phyloP scores from a whole-genome alignment of 768 basidiomycete species.

The Pulveroboletus frians region DNA sequence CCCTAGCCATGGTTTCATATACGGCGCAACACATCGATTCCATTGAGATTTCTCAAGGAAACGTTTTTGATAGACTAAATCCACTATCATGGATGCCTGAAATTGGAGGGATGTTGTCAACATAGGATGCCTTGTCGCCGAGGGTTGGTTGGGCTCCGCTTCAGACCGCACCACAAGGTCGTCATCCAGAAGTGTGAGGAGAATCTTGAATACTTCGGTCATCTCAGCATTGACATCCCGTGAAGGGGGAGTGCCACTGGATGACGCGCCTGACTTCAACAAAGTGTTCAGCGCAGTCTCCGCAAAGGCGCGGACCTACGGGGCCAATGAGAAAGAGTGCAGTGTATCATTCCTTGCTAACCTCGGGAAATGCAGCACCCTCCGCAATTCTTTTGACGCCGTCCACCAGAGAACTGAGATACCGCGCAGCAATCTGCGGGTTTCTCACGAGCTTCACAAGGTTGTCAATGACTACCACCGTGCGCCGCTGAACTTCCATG shows the following conservation, averaged over 20 bases:
- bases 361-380: constrained; percentile 94
- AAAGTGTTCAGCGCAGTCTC: constrained; percentile 78
- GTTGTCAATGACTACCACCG: constrained; percentile 93
- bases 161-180: constrained; percentile 39
- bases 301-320: constrained; percentile 85
- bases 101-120: constrained; percentile 63
- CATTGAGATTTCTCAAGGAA: constrained; percentile 53
- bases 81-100: constrained; percentile 68
- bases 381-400: constrained; percentile 88
- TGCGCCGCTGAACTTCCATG: constrained; percentile 93
- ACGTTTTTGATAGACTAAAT: constrained; percentile 60
- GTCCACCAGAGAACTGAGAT: constrained; percentile 81
- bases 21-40: constrained; percentile 68
- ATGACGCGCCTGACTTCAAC: constrained; percentile 77
- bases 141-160: constrained; percentile 46
- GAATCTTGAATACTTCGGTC: constrained; percentile 46
- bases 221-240: constrained; percentile 68
- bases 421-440: constrained; percentile 81
- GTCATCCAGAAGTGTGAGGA: constrained; percentile 57
- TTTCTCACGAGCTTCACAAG: constrained; percentile 96
- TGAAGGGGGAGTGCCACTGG: constrained; percentile 59
- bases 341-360: constrained; percentile 27
- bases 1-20: constrained; percentile 68
- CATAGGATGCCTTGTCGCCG: constrained; percentile 49
- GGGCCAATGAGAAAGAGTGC: constrained; percentile 10